Evolutionary conservation across 139 green algal genomes (phyloP), one percentile per base, ranked within the genome.

Genomic region (Chlorella ohadii): DNA sequence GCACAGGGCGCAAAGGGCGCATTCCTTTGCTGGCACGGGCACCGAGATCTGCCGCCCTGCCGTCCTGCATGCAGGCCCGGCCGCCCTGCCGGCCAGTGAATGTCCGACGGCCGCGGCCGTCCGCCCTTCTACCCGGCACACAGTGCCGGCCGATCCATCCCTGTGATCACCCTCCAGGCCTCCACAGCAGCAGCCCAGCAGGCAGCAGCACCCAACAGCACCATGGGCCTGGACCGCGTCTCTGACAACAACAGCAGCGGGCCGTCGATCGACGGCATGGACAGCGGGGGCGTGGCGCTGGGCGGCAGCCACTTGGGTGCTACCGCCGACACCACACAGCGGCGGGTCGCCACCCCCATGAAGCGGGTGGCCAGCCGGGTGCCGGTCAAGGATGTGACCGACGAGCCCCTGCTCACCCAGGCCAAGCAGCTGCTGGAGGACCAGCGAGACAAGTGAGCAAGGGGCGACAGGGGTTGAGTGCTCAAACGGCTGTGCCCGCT

Each of bases 331-430:
- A 72, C 47, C 28, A 20, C 44, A 7, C 34, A n/a, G 34, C 75
- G 55, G n/a, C 75, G 75, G 20, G 25, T 61, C 2, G n/a, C 27
- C 34, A 81, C 75, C 12, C 75, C 75, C 56, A 81, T 81, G 75
- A 81, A 81, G 75, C 55, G 56, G 5, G 75, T 81, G 34, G 75
- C 34, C 34, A 81, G 75, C 75, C 55, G 75, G 4, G 75, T 81
- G 75, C 75, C 75, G 25, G 56, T 81, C 6, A n/a, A 36, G 23
- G 75, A 81, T 28, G 34, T 81, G 75, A 28, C 36, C 25, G 77
- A 82, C 25, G 61, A 82, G 77, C 77, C 77, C 61, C 77, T 82
- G 77, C 77, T 82, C 33, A 20, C 9, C 33, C 77, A 82, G 77
- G 77, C 61, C 27, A 36, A 28, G 13, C 16, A 73, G 77, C 16